Conservation (phyloP, 495 filamentous ascomycete genomes). For the Friedmanniomyces simplex region DNA sequence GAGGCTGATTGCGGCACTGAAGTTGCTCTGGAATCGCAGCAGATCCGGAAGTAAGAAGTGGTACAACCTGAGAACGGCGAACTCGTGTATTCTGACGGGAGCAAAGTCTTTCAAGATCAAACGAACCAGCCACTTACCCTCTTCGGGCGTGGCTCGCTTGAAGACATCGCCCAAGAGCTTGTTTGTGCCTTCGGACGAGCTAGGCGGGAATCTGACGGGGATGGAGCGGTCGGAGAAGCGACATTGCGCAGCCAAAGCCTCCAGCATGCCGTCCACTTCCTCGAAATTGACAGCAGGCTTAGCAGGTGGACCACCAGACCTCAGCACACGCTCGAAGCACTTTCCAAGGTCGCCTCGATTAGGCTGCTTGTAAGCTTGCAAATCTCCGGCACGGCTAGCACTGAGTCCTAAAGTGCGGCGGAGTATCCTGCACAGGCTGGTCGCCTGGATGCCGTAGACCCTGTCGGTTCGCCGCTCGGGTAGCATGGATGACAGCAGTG, state of each 20-base stretch:
- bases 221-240: constrained; percentile 59
- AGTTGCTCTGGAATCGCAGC: constrained; percentile 55
- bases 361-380: constrained; percentile 49
- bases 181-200: constrained; percentile 35
- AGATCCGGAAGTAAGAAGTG: constrained; percentile 44
- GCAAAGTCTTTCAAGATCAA: constrained; percentile 66
- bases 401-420: constrained; percentile 54
- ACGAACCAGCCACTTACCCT: constrained; percentile 84
- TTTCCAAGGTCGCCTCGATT: constrained; percentile 56
- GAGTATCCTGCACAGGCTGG: constrained; percentile 50
- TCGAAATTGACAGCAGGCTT: constrained; percentile 52
- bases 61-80: constrained; percentile 26
- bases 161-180: constrained; percentile 44
- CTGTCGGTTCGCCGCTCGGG: constrained; percentile 66
- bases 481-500: constrained; percentile 61
- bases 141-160: constrained; percentile 49
- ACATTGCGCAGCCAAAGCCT: constrained; percentile 52
- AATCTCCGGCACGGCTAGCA: constrained; percentile 43
- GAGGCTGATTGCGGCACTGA: constrained; percentile 41
- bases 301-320: constrained; percentile 30
- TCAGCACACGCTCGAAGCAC: constrained; percentile 58
- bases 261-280: constrained; percentile 60
- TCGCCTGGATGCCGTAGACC: constrained; percentile 56
- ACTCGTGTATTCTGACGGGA: constrained; percentile 46
- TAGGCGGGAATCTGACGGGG: constrained; percentile 23